Evolutionary conservation across 768 basidiomycete genomes (phyloP).

Genomic region (Podaxis mareebaensis): DNA sequence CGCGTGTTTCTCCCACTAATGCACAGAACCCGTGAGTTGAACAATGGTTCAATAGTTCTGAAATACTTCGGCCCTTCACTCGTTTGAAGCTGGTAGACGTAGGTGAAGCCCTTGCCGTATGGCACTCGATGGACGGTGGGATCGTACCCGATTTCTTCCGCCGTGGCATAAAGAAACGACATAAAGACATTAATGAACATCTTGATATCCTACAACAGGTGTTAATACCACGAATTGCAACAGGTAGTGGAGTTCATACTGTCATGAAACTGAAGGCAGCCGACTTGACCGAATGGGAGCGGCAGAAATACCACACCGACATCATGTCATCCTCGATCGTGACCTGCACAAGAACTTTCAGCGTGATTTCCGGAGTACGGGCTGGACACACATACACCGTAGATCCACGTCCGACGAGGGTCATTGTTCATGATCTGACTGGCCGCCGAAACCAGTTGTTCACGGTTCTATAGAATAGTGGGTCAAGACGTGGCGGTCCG

Average conservation of each 20-base stretch:
- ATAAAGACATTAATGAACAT: constrained; percentile 2
- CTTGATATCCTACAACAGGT: neutral
- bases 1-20: constrained; percentile 18
- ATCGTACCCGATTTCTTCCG: constrained; percentile 15
- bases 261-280: neutral
- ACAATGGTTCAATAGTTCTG: neutral
- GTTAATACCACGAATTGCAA: neutral
- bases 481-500: neutral
- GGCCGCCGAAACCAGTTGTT: neutral
- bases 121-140: neutral
- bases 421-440: constrained; percentile 2
- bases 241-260: neutral
- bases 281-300: constrained; percentile 14
- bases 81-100: neutral
- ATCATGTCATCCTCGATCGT: constrained; percentile 11
- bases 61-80: neutral
- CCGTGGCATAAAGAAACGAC: constrained; percentile 6
- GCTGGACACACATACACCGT: constrained; percentile 1
- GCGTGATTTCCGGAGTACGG: neutral
- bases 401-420: neutral
- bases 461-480: neutral
- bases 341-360: neutral
- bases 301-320: constrained; percentile 14
- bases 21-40: neutral
- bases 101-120: neutral